Conservation (phyloP, 2,329 filamentous ascomycete genomes). For the Xylogone sp. region DNA sequence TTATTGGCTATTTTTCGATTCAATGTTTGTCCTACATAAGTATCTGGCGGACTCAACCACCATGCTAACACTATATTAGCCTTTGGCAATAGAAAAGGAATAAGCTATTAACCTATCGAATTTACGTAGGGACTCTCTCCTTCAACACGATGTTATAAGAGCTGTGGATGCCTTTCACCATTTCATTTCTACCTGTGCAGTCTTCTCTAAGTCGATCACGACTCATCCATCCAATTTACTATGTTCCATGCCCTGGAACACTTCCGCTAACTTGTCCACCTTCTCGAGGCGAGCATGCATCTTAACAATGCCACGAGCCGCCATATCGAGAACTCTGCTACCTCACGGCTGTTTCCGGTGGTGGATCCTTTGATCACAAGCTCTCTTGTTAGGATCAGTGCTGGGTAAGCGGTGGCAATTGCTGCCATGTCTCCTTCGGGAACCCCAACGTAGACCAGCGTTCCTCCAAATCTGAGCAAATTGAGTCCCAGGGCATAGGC, state of each 20-base stretch:
- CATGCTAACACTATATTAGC: too few species aligned
- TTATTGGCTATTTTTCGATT: too few species aligned
- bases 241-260: constrained; percentile 41
- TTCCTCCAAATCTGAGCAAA: constrained; percentile 45
- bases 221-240: constrained; percentile 42
- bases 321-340: constrained; percentile 43
- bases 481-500: constrained; percentile 45
- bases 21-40: too few species aligned
- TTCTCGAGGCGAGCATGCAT: constrained; percentile 40
- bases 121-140: neutral
- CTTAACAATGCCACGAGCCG: constrained; percentile 42
- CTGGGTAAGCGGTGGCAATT: constrained; percentile 41
- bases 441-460: constrained; percentile 47
- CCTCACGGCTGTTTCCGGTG: constrained; percentile 47
- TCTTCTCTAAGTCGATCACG: constrained; percentile 38
- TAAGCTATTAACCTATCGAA: too few species aligned
- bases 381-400: constrained; percentile 35
- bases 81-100: too few species aligned
- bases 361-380: constrained; percentile 44
- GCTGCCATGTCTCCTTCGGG: constrained; percentile 41
- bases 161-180: neutral
- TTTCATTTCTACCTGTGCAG: neutral
- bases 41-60: too few species aligned
- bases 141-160: neutral
- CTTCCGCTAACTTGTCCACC: constrained; percentile 40